These are phyloP conservation scores for Pseudoneurospora amorphoporcata DNA, from an alignment of 495 filamentous ascomycete genomes.

Conservation along the genomic window DNA sequence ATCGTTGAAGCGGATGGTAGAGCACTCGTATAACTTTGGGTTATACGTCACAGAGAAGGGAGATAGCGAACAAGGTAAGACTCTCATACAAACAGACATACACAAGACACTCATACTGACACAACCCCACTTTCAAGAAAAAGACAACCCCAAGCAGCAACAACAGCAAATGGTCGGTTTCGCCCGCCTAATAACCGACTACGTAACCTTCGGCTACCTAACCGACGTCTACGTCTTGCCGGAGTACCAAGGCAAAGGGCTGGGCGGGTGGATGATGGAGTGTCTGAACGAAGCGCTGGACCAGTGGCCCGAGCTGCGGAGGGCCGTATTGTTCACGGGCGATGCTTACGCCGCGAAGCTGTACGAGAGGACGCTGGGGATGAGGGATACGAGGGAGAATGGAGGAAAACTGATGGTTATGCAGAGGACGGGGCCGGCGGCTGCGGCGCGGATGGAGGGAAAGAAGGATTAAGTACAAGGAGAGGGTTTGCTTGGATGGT, in stretches of 20 bases:
- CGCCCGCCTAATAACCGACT: slow-evolving; percentile 54
- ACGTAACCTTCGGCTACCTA: slow-evolving; percentile 55
- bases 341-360: slow-evolving; percentile 25
- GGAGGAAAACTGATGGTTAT: slow-evolving; percentile 14
- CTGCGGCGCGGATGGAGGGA: slow-evolving; percentile 1
- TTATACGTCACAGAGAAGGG: slow-evolving; percentile 33
- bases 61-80: slow-evolving; percentile 4
- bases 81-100: not conserved
- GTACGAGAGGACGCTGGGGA: slow-evolving; percentile 40
- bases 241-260: slow-evolving; percentile 46
- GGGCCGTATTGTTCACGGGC: slow-evolving; percentile 43
- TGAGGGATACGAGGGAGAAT: slow-evolving; percentile 27
- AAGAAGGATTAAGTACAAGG: not conserved
- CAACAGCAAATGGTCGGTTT: slow-evolving; percentile 40
- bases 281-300: slow-evolving; percentile 46
- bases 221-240: slow-evolving; percentile 56
- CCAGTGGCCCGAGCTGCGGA: slow-evolving; percentile 45
- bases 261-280: slow-evolving; percentile 52
- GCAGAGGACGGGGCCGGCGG: slow-evolving; percentile 19
- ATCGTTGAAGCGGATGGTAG: slow-evolving; percentile 32
- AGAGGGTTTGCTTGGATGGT: not conserved
- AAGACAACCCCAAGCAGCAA: slow-evolving; percentile 3
- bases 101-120: not conserved
- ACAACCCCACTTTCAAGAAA: not conserved
- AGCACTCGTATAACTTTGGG: slow-evolving; percentile 46